A percentile compares a stretch with the other conserved stretches of the same genome.
Conservation (phyloP, 371 early-diverging fungal genomes). For the Phascolomyces articulosus region DNA sequence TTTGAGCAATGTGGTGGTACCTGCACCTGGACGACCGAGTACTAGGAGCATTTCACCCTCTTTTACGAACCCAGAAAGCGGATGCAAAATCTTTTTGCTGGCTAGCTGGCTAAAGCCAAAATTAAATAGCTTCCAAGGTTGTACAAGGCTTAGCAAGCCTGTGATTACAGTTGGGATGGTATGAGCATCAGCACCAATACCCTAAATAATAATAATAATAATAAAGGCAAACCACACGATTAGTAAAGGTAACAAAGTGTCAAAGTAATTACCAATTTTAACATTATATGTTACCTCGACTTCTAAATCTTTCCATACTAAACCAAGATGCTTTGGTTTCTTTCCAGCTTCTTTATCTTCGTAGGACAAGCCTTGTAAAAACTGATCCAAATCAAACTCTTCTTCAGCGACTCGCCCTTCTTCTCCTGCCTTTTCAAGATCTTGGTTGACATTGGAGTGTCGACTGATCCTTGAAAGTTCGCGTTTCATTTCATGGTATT, state of each 20-base stretch:
- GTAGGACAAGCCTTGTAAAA: slow-evolving; percentile 3
- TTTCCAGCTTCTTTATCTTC: slow-evolving; percentile 25
- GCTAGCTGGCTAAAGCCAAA: slow-evolving; percentile 4
- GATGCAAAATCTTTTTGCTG: slow-evolving; percentile 42
- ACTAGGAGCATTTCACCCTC: slow-evolving; percentile 75
- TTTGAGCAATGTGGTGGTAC: slow-evolving; percentile 67
- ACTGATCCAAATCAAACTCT: slow-evolving; percentile 19
- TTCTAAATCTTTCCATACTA: slow-evolving; percentile 42
- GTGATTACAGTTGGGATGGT: slow-evolving; percentile 30
- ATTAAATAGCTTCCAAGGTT: slow-evolving; percentile 26
- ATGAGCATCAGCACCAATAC: slow-evolving; percentile 42
- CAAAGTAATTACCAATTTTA: neutral
- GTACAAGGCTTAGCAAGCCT: neutral
- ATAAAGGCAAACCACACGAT: neutral
- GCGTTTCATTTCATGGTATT: slow-evolving; percentile 22
- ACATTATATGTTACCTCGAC: slow-evolving; percentile 24
- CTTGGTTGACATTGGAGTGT: neutral
- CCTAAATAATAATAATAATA: slow-evolving; percentile 12
- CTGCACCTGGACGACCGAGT: slow-evolving; percentile 71
- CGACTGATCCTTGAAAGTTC: slow-evolving; percentile 22
- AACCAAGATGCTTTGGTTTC: slow-evolving; percentile 48
- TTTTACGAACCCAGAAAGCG: slow-evolving; percentile 57
- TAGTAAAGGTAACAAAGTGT: no score
- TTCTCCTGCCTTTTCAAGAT: slow-evolving; percentile 20
- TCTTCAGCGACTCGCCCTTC: slow-evolving; percentile 8